Percentiles rank a stretch among this genome's conserved stretches.
These are phyloP conservation scores for Sugiyamaella boreocaroliniensis DNA, from an alignment of 805 yeast genomes.

Conservation along the genomic window DNA sequence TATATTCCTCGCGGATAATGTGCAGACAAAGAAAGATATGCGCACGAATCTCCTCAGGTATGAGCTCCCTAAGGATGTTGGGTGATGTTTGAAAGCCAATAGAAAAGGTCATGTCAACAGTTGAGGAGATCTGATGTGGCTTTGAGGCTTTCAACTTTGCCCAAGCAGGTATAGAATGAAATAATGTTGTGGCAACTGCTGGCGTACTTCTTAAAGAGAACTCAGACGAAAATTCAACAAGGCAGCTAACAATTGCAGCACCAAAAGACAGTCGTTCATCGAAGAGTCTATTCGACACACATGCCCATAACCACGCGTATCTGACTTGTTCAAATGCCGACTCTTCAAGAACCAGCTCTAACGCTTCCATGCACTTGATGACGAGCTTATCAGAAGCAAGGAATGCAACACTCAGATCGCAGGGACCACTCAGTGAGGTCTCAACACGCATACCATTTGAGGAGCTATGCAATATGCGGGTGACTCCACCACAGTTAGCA, in stretches of 20 bases:
- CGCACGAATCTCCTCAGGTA: slow-evolving; percentile 28
- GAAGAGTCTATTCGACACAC: slow-evolving; percentile 39
- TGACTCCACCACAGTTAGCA: background rate
- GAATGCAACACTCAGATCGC: background rate
- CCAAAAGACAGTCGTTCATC: slow-evolving; percentile 60
- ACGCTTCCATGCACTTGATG: slow-evolving; percentile 39
- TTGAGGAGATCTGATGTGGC: background rate
- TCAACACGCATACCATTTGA: background rate
- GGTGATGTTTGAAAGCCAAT: background rate
- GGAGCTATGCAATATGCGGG: background rate
- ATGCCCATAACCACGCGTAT: slow-evolving; percentile 49
- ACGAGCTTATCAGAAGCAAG: slow-evolving; percentile 35
- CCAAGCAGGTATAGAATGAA: too few relatives aligned
- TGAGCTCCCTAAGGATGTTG: background rate
- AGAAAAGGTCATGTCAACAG: background rate
- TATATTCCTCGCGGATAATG: slow-evolving; percentile 66
- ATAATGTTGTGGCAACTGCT: too few relatives aligned
- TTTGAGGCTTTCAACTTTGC: too few relatives aligned
- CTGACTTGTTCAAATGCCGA: slow-evolving; percentile 51
- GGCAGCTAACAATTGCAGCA: slow-evolving; percentile 24
- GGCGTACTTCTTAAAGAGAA: background rate
- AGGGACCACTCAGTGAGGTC: background rate
- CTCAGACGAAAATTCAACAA: slow-evolving; percentile 4
- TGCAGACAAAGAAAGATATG: slow-evolving; percentile 65
- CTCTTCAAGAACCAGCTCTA: slow-evolving; percentile 52